These are phyloP conservation scores for Apiospora pterosperma DNA, from an alignment of 2,329 filamentous ascomycete species.

Conservation along the genomic window DNA sequence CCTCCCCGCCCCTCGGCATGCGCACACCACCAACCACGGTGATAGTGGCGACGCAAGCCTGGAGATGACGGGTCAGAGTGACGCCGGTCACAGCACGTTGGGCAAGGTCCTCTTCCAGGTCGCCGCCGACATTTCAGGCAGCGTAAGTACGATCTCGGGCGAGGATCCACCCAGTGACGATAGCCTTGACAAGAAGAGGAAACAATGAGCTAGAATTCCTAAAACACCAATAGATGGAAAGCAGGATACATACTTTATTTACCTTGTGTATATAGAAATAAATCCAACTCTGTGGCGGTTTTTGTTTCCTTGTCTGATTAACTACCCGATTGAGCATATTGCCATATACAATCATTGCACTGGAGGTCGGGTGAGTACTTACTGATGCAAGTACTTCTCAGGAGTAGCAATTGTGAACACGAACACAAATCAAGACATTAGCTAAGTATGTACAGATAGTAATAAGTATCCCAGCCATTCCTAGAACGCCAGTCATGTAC, in stretches of 20 bases:
- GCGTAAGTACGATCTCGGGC: slow-evolving; percentile 53
- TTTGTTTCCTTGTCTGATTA: no score
- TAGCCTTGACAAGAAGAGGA: slow-evolving; percentile 64
- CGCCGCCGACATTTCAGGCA: slow-evolving; percentile 68
- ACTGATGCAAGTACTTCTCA: no score
- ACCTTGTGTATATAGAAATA: not conserved
- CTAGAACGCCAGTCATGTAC: not conserved
- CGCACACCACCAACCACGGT: no score
- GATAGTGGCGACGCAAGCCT: no score
- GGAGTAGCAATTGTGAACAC: no score
- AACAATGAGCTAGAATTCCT: not conserved
- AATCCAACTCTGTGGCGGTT: not conserved
- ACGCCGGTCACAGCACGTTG: slow-evolving; percentile 62
- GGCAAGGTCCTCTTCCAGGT: slow-evolving; percentile 82
- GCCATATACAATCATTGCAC: no score
- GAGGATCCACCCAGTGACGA: slow-evolving; percentile 46
- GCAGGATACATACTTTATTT: not conserved
- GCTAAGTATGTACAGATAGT: not conserved
- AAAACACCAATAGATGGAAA: not conserved
- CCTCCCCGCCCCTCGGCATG: no score
- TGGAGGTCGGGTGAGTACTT: no score
- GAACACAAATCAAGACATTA: not conserved
- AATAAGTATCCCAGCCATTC: not conserved
- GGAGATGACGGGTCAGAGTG: slow-evolving; percentile 38
- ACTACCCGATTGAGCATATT: no score